These are phyloP conservation scores for Aspergillus aculeatus DNA, from an alignment of 2,329 filamentous ascomycete species.

Conservation along the genomic window DNA sequence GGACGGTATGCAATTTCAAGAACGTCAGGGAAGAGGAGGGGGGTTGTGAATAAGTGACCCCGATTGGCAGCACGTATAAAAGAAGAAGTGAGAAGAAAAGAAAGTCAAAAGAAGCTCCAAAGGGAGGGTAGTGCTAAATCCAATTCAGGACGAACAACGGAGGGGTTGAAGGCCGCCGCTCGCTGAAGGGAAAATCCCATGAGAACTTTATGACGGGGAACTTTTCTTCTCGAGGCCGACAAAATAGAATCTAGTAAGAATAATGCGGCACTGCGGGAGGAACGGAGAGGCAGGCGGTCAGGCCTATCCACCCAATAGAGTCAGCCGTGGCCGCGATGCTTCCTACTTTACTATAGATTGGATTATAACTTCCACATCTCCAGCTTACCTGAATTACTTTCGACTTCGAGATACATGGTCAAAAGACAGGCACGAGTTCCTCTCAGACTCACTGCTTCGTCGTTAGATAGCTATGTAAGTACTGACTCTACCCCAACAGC, in stretches of 20 bases:
- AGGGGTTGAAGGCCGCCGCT: slow-evolving; percentile 21
- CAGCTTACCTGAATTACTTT: too few relatives aligned
- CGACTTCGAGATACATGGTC: too few relatives aligned
- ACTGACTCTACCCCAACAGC: neutral
- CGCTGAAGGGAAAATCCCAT: slow-evolving; percentile 24
- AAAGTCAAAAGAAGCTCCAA: neutral
- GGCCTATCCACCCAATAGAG: neutral
- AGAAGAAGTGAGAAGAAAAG: neutral
- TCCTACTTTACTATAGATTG: too few relatives aligned
- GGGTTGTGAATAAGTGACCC: neutral
- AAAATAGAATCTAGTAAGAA: neutral
- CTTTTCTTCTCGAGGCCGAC: slow-evolving; percentile 9
- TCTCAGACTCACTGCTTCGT: too few relatives aligned
- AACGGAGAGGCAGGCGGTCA: neutral
- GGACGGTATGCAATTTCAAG: neutral
- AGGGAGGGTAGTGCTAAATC: slow-evolving; percentile 1
- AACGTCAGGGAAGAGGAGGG: neutral
- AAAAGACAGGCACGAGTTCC: too few relatives aligned
- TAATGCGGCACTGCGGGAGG: neutral
- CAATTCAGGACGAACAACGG: slow-evolving; percentile 12
- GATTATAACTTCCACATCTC: too few relatives aligned
- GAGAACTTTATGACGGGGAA: slow-evolving; percentile 16
- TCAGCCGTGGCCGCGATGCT: neutral
- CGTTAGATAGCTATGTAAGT: neutral
- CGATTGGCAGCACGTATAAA: neutral